Conservation (phyloP, 2,329 filamentous ascomycete species). For the Alternaria novae-zelandiae region DNA sequence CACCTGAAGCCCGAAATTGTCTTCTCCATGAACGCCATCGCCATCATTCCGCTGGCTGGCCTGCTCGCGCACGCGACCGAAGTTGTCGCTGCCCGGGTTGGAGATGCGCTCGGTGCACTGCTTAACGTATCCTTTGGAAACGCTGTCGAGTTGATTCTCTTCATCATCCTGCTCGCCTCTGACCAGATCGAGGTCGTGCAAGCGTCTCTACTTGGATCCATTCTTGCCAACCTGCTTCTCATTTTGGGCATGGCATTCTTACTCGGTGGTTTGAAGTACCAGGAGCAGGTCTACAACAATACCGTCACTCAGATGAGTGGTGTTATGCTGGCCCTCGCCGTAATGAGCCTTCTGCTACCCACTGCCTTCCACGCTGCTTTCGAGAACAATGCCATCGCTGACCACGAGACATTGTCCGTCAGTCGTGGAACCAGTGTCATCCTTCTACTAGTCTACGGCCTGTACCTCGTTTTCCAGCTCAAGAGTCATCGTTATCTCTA, state of each 20-base stretch:
- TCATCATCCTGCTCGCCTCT: slow-evolving; percentile 55
- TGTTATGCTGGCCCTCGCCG: slow-evolving; percentile 86
- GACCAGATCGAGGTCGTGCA: slow-evolving; percentile 90
- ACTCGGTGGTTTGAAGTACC: slow-evolving; percentile 81
- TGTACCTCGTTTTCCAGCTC: slow-evolving; percentile 89
- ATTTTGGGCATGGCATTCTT: slow-evolving; percentile 94
- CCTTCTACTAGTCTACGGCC: slow-evolving; percentile 77
- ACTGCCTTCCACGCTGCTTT: slow-evolving; percentile 95
- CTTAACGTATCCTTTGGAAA: slow-evolving; percentile 62
- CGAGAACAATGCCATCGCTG: slow-evolving; percentile 65
- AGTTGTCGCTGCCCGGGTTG: slow-evolving; percentile 55
- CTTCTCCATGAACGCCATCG: slow-evolving; percentile 60
- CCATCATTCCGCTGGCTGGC: slow-evolving; percentile 59
- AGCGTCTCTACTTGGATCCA: slow-evolving; percentile 86
- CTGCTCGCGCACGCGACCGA: slow-evolving; percentile 58
- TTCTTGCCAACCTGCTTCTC: slow-evolving; percentile 84
- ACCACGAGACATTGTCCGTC: slow-evolving; percentile 77
- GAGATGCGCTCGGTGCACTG: slow-evolving; percentile 57
- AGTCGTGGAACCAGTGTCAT: slow-evolving; percentile 90
- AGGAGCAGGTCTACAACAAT: slow-evolving; percentile 94
- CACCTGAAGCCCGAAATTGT: slow-evolving; percentile 51
- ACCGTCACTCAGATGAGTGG: slow-evolving; percentile 97
- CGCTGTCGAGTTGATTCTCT: slow-evolving; percentile 60
- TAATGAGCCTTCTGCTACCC: slow-evolving; percentile 86
- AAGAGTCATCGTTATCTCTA: slow-evolving; percentile 94